Percentiles rank a stretch among this genome's conserved stretches.
phyloP scores from a whole-genome alignment of 2,329 filamentous ascomycete genomes.

The Fonsecaea multimorphosa region DNA sequence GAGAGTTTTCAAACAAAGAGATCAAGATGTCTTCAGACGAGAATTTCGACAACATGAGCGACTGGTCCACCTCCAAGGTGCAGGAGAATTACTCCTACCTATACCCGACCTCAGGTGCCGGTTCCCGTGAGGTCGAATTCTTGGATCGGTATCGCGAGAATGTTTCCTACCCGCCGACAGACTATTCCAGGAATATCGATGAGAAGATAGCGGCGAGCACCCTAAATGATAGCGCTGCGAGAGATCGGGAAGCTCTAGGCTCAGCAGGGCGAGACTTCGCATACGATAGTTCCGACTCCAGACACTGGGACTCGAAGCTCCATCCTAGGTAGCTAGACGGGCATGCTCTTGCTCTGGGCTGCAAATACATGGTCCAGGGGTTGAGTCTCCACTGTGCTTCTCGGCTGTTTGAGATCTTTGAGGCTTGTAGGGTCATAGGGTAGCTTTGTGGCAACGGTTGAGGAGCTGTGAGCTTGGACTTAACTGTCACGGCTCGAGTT shows the following conservation, averaged over 20 bases:
- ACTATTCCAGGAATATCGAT: neutral
- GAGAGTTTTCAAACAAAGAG: neutral
- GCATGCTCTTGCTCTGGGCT: neutral
- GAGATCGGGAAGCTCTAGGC: neutral
- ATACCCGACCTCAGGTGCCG: neutral
- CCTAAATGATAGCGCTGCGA: neutral
- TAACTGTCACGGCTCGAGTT: neutral
- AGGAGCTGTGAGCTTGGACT: no score
- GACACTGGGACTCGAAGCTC: neutral
- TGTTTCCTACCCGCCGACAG: neutral
- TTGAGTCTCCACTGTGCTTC: neutral
- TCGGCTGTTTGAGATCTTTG: neutral
- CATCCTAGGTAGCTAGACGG: neutral
- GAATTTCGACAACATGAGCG: neutral
- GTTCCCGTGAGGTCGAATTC: neutral
- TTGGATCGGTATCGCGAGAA: neutral
- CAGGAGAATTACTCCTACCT: neutral
- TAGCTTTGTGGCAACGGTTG: neutral
- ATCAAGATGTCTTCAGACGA: neutral
- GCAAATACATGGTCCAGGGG: no score
- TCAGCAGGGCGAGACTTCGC: neutral
- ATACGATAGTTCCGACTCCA: neutral
- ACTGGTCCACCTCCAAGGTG: neutral
- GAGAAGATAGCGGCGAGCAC: neutral
- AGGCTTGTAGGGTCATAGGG: neutral